These are phyloP conservation scores for Stygiomarasmius scandens DNA, from an alignment of 1,284 basidiomycete genomes.

Conservation along the genomic window DNA sequence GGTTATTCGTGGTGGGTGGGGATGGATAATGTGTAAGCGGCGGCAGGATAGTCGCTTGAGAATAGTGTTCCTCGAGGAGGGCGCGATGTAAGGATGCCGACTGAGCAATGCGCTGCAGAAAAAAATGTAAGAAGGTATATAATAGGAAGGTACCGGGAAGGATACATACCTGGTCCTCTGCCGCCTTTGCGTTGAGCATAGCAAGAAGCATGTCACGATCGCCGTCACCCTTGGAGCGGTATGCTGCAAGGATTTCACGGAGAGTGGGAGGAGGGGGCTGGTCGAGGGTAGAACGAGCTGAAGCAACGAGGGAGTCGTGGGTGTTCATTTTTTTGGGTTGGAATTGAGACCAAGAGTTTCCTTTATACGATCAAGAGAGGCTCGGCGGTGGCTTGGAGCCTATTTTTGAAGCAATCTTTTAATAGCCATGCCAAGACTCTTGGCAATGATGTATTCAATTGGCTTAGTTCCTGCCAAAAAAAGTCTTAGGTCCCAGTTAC, in stretches of 20 bases:
- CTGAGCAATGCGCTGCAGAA: slow-evolving; percentile 65
- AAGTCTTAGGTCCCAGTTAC: no score
- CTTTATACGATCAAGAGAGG: no score
- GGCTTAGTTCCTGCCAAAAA: no score
- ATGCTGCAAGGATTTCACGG: slow-evolving; percentile 83
- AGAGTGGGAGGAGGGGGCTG: slow-evolving; percentile 74
- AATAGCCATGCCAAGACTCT: no score
- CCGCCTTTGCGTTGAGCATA: slow-evolving; percentile 86
- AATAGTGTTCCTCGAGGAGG: slow-evolving; percentile 41
- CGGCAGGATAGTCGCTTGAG: background rate
- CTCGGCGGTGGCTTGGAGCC: no score
- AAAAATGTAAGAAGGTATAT: slow-evolving; percentile 15
- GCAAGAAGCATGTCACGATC: slow-evolving; percentile 88
- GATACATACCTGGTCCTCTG: slow-evolving; percentile 78
- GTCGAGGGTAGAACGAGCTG: slow-evolving; percentile 3
- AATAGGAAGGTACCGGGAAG: slow-evolving; percentile 22
- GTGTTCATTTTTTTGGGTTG: background rate
- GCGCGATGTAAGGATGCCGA: slow-evolving; percentile 68
- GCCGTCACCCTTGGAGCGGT: slow-evolving; percentile 81
- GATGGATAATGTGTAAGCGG: background rate
- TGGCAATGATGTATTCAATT: no score
- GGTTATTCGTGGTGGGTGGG: slow-evolving; percentile 2
- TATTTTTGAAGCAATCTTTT: no score
- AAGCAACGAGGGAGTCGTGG: background rate
- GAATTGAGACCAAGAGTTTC: slow-evolving; percentile 14